phyloP scores from a whole-genome alignment of 805 yeast genomes.

The Candida jianshihensis region DNA sequence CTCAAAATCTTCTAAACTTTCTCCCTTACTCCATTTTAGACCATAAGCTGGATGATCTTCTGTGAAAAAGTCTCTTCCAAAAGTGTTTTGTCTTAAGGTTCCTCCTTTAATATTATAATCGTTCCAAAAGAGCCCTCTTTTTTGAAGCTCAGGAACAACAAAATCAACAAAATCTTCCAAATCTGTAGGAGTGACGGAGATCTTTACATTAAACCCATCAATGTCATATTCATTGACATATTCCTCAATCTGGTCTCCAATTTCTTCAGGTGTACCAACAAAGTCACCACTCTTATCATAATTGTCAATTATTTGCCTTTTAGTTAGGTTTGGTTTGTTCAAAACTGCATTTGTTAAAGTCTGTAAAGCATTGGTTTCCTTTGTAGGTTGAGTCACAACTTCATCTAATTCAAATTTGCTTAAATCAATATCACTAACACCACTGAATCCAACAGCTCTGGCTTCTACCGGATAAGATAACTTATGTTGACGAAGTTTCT shows the following conservation, averaged over 20 bases:
- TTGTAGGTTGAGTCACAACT: conserved; percentile 26
- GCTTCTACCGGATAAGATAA: conserved; percentile 31
- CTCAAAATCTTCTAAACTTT: conserved; percentile 2
- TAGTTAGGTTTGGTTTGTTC: conserved; percentile 14
- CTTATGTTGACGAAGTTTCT: conserved; percentile 25
- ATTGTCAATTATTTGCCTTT: conserved; percentile 21
- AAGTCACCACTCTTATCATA: conserved; percentile 29
- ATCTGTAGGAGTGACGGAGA: conserved; percentile 30
- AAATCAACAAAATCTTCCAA: conserved; percentile 30
- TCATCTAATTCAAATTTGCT: conserved; percentile 21
- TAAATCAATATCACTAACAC: conserved; percentile 8
- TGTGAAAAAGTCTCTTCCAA: conserved; percentile 18
- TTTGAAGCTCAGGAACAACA: conserved; percentile 27
- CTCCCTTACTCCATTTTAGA: conserved; percentile 8
- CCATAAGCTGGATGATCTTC: conserved; percentile 16
- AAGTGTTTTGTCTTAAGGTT: conserved; percentile 28
- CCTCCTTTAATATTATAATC: conserved; percentile 27
- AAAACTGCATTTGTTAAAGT: conserved; percentile 28
- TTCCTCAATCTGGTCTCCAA: conserved; percentile 30
- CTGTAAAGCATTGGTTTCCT: conserved; percentile 26
- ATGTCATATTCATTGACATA: conserved; percentile 33
- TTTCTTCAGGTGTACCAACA: conserved; percentile 28
- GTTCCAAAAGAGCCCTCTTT: conserved; percentile 26
- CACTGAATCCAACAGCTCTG: conserved; percentile 37
- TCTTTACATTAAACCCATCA: conserved; percentile 36